Percentiles rank a stretch among this genome's conserved stretches.
phyloP scores from a whole-genome alignment of 1,284 basidiomycete genomes.

The Cryptococcus neoformans region DNA sequence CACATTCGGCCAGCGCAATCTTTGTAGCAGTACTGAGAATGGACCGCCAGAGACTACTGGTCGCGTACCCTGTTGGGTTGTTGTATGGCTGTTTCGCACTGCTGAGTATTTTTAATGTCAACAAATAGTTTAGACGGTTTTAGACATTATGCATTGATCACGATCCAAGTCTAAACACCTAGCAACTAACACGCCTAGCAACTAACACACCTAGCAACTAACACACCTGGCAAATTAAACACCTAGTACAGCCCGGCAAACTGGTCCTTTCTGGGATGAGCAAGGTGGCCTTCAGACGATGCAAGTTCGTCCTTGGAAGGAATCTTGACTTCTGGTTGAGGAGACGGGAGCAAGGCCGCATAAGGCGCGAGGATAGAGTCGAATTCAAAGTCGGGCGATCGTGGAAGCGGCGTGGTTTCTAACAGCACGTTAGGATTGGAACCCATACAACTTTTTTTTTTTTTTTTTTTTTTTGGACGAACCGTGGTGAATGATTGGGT shows the following conservation, averaged over 20 bases:
- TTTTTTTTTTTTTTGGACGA: too few species aligned
- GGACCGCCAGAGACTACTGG: conserved; percentile 86
- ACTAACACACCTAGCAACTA: too few species aligned
- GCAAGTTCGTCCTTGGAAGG: conserved; percentile 23
- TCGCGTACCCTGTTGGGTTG: conserved; percentile 83
- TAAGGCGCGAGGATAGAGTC: conserved; percentile 47
- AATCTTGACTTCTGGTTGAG: conserved; percentile 27
- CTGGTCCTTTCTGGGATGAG: conserved; percentile 36
- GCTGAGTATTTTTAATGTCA: conserved; percentile 58
- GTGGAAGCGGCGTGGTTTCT: conserved; percentile 26
- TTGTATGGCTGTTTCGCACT: conserved; percentile 90
- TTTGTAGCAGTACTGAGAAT: conserved; percentile 90
- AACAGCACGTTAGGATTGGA: too few species aligned
- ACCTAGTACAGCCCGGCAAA: conserved; percentile 39
- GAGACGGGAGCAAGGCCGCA: conserved; percentile 32
- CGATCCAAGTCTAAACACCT: neutral
- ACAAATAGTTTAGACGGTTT: conserved; percentile 27
- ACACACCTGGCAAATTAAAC: too few species aligned
- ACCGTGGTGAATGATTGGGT: conserved; percentile 52
- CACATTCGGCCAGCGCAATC: conserved; percentile 88
- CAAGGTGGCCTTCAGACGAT: conserved; percentile 15
- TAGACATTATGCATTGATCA: neutral
- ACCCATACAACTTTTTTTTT: neutral
- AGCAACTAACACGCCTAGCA: too few species aligned
- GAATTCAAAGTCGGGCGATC: conserved; percentile 38